Conservation (phyloP, 2,329 filamentous ascomycete genomes). For the Ceratocystis variospora region DNA sequence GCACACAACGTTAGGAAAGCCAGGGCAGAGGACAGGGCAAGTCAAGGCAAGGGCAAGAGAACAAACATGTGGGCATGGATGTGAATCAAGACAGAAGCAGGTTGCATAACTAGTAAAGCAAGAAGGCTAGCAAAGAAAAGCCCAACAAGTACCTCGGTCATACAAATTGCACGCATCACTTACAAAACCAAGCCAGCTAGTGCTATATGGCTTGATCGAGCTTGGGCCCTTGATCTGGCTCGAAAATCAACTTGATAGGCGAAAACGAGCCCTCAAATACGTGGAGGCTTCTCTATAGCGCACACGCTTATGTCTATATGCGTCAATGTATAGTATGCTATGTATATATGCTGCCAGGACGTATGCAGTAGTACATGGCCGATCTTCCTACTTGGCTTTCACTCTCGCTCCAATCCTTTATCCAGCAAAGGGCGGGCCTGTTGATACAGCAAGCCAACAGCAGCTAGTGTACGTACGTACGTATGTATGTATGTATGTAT, state of each 20-base stretch:
- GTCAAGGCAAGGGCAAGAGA: not conserved
- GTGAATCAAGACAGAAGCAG: not conserved
- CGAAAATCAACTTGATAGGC: not conserved
- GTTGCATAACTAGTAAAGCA: not conserved
- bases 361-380: not conserved
- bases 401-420: not conserved
- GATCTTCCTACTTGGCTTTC: not conserved
- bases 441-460: not conserved
- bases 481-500: slow-evolving; percentile 3
- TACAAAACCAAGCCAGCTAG: not conserved
- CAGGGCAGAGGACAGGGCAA: not conserved
- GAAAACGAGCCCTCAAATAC: not conserved
- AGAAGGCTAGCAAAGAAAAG: not conserved
- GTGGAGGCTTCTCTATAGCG: not conserved
- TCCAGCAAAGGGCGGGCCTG: not conserved
- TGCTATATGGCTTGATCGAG: not conserved
- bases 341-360: not conserved
- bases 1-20: not conserved
- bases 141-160: not conserved
- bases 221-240: not conserved
- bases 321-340: not conserved
- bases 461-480: not conserved
- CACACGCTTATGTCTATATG: not conserved
- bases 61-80: not conserved
- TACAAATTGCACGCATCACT: not conserved